These are phyloP conservation scores for Mangifera indica DNA, from an alignment of 345 rosid species.

Conservation along the genomic window DNA sequence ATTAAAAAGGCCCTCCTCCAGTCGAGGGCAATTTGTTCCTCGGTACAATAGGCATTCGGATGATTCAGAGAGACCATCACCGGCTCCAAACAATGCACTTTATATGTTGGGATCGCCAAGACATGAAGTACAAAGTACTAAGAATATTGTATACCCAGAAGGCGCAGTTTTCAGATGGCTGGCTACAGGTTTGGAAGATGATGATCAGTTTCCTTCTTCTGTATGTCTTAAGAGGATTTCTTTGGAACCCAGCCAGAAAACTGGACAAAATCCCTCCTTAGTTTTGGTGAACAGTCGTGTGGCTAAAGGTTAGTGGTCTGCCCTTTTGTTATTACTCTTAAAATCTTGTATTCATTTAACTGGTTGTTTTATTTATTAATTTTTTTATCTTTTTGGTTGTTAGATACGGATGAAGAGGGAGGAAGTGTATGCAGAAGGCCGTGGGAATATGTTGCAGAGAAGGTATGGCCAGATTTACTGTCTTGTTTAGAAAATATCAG, in stretches of 20 bases:
- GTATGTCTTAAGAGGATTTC: conserved; percentile 36
- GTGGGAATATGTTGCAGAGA: conserved; percentile 45
- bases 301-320: conserved; percentile 25
- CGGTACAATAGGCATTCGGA: too few species aligned
- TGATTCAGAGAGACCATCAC: too few species aligned
- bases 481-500: conserved; percentile 37
- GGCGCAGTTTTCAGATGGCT: conserved; percentile 43
- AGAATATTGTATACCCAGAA: conserved; percentile 25
- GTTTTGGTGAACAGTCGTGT: conserved; percentile 30
- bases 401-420: conserved; percentile 20
- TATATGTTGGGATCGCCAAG: background rate
- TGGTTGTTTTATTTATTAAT: too few species aligned
- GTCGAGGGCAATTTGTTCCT: too few species aligned
- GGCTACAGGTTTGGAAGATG: conserved; percentile 41
- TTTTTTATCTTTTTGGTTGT: background rate
- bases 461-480: conserved; percentile 42
- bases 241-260: conserved; percentile 25
- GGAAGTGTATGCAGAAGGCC: conserved; percentile 24
- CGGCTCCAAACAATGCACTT: too few species aligned
- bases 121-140: background rate
- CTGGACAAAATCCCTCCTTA: conserved; percentile 34
- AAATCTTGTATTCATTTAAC: background rate
- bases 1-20: too few species aligned
- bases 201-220: conserved; percentile 31
- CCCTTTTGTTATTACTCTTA: background rate